Evolutionary conservation across 805 yeast species (phyloP), one percentile per base, ranked within the genome.

Genomic region (Lachancea lanzarotensis): DNA sequence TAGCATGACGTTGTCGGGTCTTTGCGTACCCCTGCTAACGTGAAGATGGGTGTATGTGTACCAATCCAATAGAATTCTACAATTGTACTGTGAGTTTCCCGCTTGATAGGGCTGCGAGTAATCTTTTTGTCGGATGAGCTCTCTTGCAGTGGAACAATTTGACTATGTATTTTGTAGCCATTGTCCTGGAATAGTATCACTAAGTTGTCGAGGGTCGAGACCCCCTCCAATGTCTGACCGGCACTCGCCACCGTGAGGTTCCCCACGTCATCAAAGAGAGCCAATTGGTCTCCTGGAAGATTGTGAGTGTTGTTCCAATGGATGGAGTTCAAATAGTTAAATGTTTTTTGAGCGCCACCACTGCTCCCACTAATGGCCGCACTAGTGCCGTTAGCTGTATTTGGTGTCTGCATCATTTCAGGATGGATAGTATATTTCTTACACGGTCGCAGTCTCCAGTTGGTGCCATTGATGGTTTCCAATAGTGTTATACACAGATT

Each of bases 251-350:
- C 73, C 2, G 84, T 74, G 37, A 81, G 64, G 46, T 81, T 78
- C 2, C 96, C 96, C 31, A 70, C 59, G 18, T 72, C 73, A 60
- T 90, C 98, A 36, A 84, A 72, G 3, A 84, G 76, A 2, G 95
- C 95, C 39, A 93, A 71, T 56, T 90, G 95, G 45, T 84, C 79
- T 37, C 91, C 91, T 0, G 81, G 59, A 16, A 61, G 47, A 38
- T 63, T 58, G 35, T 59, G 57, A 63, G 65, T 69, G 39, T 80
- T 78, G 47, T 93, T 81, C 89, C 96, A 93, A 33, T 74, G 68
- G 5, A 87, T 74, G 20, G 71, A 56, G 1, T 71, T 54, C 7
- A 78, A 56, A 44, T 63, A 67, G 35, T 71, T 72, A 34, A 62
- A 56, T 17, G 51, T 52, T 16, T 57, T 59, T n/a, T 51, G 57